A percentile compares a stretch with the other conserved stretches of the same genome.
phyloP scores from a whole-genome alignment of 306 rosid species.

The Malus orientalis region DNA sequence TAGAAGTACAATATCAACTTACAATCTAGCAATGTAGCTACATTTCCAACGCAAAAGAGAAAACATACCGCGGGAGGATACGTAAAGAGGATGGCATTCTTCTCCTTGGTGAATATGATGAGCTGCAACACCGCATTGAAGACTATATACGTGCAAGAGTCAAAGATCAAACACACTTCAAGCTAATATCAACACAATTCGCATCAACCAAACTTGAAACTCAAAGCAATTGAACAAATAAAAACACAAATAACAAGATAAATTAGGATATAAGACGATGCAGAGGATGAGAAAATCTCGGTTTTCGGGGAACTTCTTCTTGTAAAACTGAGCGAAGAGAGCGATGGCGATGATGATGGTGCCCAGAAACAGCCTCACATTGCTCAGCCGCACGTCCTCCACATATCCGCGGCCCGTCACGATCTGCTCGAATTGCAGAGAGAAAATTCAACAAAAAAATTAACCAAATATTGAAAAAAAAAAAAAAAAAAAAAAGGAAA shows the following conservation, averaged over 20 bases:
- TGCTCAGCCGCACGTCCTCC: conserved; percentile 90
- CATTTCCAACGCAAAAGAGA: background rate
- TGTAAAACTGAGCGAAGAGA: conserved; percentile 87
- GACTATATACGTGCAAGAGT: conserved; percentile 67
- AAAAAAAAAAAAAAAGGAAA: background rate
- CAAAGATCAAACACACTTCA: conserved; percentile 37
- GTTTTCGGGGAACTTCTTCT: conserved; percentile 89
- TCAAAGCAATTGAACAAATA: background rate
- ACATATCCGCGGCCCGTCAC: conserved; percentile 67
- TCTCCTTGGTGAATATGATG: conserved; percentile 78
- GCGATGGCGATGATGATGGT: conserved; percentile 64
- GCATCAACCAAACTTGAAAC: conserved; percentile 1
- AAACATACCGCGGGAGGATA: conserved; percentile 67
- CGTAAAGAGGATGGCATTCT: conserved; percentile 80
- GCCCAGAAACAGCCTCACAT: conserved; percentile 58
- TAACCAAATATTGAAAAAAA: background rate
- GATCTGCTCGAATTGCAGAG: conserved; percentile 27
- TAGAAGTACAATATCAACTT: background rate
- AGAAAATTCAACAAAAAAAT: background rate
- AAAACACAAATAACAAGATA: background rate
- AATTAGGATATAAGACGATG: conserved; percentile 79
- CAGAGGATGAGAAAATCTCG: conserved; percentile 69
- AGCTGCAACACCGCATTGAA: conserved; percentile 79
- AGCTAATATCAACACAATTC: background rate
- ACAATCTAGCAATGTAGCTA: background rate